phyloP scores from a whole-genome alignment of 2,329 filamentous ascomycete genomes.

The Westerdykella aurantiaca region DNA sequence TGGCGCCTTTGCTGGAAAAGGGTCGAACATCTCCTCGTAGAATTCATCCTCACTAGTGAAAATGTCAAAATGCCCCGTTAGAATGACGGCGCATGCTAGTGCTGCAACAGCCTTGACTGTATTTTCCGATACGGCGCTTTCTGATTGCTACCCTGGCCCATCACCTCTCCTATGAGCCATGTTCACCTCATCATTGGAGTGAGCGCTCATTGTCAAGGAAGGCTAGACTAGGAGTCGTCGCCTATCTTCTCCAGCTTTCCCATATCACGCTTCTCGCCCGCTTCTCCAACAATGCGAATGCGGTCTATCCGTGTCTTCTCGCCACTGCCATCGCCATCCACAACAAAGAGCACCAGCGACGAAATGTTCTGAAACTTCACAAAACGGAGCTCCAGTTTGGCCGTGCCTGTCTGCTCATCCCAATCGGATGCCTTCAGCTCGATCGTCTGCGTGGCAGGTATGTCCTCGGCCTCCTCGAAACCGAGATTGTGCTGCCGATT shows the following conservation, averaged over 20 bases:
- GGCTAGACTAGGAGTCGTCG: conserved; percentile 50
- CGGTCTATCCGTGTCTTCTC: conserved; percentile 83
- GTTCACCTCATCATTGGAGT: too few relatives aligned
- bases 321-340: conserved; percentile 70
- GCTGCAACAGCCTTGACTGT: too few relatives aligned
- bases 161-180: too few relatives aligned
- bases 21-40: conserved; percentile 49
- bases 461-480: conserved; percentile 90
- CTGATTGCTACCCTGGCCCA: too few relatives aligned
- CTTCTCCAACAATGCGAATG: conserved; percentile 76
- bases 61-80: too few relatives aligned
- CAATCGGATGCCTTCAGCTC: conserved; percentile 71
- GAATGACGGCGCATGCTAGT: too few relatives aligned
- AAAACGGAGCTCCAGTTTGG: conserved; percentile 63
- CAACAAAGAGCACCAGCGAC: conserved; percentile 81
- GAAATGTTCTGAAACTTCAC: conserved; percentile 97
- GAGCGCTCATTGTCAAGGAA: too few relatives aligned
- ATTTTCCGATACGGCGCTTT: too few relatives aligned
- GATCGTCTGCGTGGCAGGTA: conserved; percentile 72
- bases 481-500: conserved; percentile 88
- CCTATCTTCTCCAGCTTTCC: conserved; percentile 94
- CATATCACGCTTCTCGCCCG: conserved; percentile 85
- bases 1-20: conserved; percentile 38
- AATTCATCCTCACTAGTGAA: background rate
- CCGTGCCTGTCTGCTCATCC: conserved; percentile 50